phyloP scores from a whole-genome alignment of 805 yeast species.

The Wickerhamomyces bisporus region DNA sequence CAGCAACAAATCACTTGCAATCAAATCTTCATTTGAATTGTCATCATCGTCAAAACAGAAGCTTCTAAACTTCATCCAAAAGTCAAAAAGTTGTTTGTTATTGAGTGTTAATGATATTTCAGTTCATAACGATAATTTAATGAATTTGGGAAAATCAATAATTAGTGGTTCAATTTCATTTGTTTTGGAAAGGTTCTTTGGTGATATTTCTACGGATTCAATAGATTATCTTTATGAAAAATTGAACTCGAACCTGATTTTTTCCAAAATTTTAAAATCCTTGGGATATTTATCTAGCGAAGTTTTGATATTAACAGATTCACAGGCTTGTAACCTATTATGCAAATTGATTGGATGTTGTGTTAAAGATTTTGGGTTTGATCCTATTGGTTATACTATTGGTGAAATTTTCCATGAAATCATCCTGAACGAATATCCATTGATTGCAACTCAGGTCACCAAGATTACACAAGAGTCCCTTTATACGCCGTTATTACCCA shows the following conservation, averaged over 20 bases:
- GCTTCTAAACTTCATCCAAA: slow-evolving; percentile 45
- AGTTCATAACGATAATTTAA: slow-evolving; percentile 39
- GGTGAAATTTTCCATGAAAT: slow-evolving; percentile 64
- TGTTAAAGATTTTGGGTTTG: slow-evolving; percentile 78
- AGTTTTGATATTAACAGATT: slow-evolving; percentile 35
- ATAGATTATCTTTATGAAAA: slow-evolving; percentile 44
- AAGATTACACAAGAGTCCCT: slow-evolving; percentile 21
- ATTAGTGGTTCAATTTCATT: slow-evolving; percentile 51
- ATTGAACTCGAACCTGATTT: slow-evolving; percentile 34
- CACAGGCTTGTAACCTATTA: slow-evolving; percentile 48
- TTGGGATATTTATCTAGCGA: slow-evolving; percentile 31
- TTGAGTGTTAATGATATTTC: slow-evolving; percentile 27
- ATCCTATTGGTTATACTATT: slow-evolving; percentile 55
- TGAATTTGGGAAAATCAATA: slow-evolving; percentile 52
- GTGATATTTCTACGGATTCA: slow-evolving; percentile 48
- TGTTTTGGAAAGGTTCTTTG: slow-evolving; percentile 60
- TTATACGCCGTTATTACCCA: slow-evolving; percentile 21
- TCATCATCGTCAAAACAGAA: slow-evolving; percentile 28
- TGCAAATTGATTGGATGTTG: slow-evolving; percentile 63
- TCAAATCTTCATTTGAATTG: slow-evolving; percentile 16
- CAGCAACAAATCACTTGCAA: too few relatives aligned
- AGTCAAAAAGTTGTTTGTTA: slow-evolving; percentile 58
- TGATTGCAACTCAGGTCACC: slow-evolving; percentile 40
- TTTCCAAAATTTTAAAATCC: slow-evolving; percentile 32
- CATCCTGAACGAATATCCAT: slow-evolving; percentile 59